Percentiles rank a stretch among this genome's conserved stretches.
These are phyloP conservation scores for Wallacemonas sp. DNA, from an alignment of 208 protist species.

Conservation along the genomic window DNA sequence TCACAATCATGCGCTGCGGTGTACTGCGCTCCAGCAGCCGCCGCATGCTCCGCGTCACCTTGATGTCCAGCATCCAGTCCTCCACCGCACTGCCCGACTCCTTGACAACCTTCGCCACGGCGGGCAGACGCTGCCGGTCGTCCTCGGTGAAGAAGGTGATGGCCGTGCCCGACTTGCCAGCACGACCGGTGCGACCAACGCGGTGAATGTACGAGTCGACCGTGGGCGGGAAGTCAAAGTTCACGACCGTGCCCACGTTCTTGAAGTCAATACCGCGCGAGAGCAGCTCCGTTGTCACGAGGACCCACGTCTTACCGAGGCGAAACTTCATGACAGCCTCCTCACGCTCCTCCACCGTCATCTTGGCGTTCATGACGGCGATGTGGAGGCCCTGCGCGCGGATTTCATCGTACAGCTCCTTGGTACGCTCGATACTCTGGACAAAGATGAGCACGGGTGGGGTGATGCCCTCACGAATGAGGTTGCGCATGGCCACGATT, in stretches of 20 bases:
- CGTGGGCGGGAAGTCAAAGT: slow-evolving; percentile 98
- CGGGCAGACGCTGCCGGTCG: slow-evolving; percentile 88
- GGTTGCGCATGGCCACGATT: slow-evolving; percentile 94
- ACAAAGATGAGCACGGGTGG: slow-evolving; percentile 98
- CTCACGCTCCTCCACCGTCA: slow-evolving; percentile 91
- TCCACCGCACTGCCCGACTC: slow-evolving; percentile 93
- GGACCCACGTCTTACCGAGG: slow-evolving; percentile 95
- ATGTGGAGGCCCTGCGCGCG: slow-evolving; percentile 84
- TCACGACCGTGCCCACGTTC: slow-evolving; percentile 97
- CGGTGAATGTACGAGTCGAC: slow-evolving; percentile 97
- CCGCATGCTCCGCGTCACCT: slow-evolving; percentile 53
- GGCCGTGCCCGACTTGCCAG: slow-evolving; percentile 85
- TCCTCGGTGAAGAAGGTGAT: slow-evolving; percentile 98
- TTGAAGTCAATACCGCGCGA: slow-evolving; percentile 98
- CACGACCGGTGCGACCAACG: slow-evolving; percentile 93
- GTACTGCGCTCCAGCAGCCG: slow-evolving; percentile 70
- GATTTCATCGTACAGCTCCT: slow-evolving; percentile 97
- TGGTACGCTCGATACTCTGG: slow-evolving; percentile 97
- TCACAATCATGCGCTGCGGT: slow-evolving; percentile 87
- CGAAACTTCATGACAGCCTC: slow-evolving; percentile 95
- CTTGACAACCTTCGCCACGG: slow-evolving; percentile 91
- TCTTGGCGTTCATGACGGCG: slow-evolving; percentile 90
- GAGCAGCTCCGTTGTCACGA: slow-evolving; percentile 97
- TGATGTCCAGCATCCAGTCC: slow-evolving; percentile 95
- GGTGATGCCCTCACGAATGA: slow-evolving; percentile 91